Evolutionary conservation across 164 flowering plant genomes (phyloP).

Genomic region (Platanus orientalis): DNA sequence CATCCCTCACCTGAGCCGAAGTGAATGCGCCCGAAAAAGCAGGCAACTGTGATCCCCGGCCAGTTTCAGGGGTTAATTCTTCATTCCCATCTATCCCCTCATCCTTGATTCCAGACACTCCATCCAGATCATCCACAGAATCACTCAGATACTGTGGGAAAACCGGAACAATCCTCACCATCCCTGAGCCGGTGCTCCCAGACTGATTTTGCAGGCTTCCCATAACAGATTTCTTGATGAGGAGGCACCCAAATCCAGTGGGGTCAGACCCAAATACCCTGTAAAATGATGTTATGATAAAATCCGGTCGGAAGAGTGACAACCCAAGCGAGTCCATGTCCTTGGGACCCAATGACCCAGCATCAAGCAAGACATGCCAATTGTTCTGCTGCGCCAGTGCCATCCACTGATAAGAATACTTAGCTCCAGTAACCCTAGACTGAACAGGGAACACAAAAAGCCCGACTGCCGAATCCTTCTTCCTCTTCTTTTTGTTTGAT

Average conservation of each 20-base stretch:
- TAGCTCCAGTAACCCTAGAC: slow-evolving; percentile 74
- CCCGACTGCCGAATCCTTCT: slow-evolving; percentile 57
- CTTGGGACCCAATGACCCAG: slow-evolving; percentile 81
- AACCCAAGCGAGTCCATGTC: slow-evolving; percentile 94
- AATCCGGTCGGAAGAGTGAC: slow-evolving; percentile 83
- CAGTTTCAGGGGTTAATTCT: slow-evolving; percentile 35
- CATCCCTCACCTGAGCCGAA: slow-evolving; percentile 63
- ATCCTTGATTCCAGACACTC: slow-evolving; percentile 36
- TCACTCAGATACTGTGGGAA: slow-evolving; percentile 62
- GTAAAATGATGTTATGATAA: slow-evolving; percentile 77
- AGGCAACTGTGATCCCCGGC: slow-evolving; percentile 46
- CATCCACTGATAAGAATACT: slow-evolving; percentile 91
- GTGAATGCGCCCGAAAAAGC: slow-evolving; percentile 73
- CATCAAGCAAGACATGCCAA: slow-evolving; percentile 93
- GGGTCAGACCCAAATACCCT: slow-evolving; percentile 84
- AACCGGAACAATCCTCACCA: slow-evolving; percentile 63
- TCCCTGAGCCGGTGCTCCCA: slow-evolving; percentile 58
- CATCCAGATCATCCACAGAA: slow-evolving; percentile 51
- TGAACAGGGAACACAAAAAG: slow-evolving; percentile 91
- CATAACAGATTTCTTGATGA: slow-evolving; percentile 80
- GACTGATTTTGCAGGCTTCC: slow-evolving; percentile 50
- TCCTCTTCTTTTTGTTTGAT: slow-evolving; percentile 39
- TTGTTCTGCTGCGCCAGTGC: slow-evolving; percentile 78
- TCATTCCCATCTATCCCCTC: slow-evolving; percentile 26
- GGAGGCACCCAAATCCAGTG: slow-evolving; percentile 83